These are phyloP conservation scores for Saccharomycopsis amapae DNA, from an alignment of 805 yeast genomes.

Conservation along the genomic window DNA sequence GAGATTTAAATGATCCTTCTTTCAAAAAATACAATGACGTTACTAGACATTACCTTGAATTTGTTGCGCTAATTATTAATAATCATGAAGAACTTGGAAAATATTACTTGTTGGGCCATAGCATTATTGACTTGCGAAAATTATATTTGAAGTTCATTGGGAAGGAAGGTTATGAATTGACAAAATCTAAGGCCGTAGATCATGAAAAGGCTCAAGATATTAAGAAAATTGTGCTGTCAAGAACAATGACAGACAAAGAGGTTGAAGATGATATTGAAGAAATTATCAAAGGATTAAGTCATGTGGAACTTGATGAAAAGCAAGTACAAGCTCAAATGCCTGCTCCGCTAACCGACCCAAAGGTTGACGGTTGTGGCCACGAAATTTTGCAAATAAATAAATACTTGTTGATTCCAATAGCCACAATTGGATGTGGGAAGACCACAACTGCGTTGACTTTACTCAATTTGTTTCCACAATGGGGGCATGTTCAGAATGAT, in stretches of 20 bases:
- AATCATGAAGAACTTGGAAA: slow-evolving; percentile 39
- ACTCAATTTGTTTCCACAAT: slow-evolving; percentile 43
- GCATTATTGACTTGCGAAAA: slow-evolving; percentile 69
- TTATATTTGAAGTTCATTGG: slow-evolving; percentile 49
- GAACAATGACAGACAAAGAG: slow-evolving; percentile 27
- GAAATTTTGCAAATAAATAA: slow-evolving; percentile 26
- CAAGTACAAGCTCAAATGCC: too few species aligned
- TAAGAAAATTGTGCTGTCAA: too few species aligned
- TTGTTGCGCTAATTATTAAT: slow-evolving; percentile 50
- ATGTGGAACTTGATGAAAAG: too few species aligned
- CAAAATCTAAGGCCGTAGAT: slow-evolving; percentile 38
- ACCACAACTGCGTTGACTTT: slow-evolving; percentile 72
- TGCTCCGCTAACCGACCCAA: too few species aligned
- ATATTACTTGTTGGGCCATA: slow-evolving; percentile 48
- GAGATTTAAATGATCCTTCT: slow-evolving; percentile 30
- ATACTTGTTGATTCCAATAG: slow-evolving; percentile 70
- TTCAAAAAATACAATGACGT: slow-evolving; percentile 50
- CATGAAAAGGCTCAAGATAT: slow-evolving; percentile 33
- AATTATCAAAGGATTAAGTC: too few species aligned
- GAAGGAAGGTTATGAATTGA: slow-evolving; percentile 52
- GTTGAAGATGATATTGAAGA: slow-evolving; percentile 16
- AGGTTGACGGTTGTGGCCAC: too few species aligned
- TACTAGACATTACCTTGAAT: slow-evolving; percentile 62
- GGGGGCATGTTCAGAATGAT: slow-evolving; percentile 83
- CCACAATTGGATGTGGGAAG: slow-evolving; percentile 93